Percentiles rank a stretch among this genome's conserved stretches.
phyloP scores from a whole-genome alignment of 148 eudicot genomes.

The Diospyros lotus region DNA sequence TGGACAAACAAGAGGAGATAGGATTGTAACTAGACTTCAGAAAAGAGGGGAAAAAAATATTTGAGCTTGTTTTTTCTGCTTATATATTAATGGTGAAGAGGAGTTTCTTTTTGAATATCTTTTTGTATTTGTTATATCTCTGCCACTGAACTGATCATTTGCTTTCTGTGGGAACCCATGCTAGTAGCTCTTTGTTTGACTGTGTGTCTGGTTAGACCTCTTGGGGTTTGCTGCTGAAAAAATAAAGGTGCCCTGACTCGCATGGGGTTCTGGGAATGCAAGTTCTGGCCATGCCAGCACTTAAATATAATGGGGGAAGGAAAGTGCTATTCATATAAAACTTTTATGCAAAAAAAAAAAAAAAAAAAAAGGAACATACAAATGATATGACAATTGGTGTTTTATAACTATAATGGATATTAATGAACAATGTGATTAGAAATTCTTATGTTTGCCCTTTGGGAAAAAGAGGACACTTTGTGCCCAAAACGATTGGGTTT shows the following conservation, averaged over 20 bases:
- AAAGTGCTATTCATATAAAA: too few relatives aligned
- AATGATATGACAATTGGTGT: too few relatives aligned
- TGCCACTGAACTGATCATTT: conserved; percentile 10
- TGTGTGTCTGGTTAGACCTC: conserved; percentile 37
- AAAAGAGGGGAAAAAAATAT: not conserved
- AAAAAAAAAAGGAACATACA: too few relatives aligned
- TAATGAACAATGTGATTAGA: too few relatives aligned
- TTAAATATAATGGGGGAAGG: too few relatives aligned
- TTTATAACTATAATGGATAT: too few relatives aligned
- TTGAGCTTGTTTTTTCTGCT: not conserved
- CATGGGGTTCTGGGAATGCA: conserved; percentile 4
- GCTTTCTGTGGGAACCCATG: conserved; percentile 20
- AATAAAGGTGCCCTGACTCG: conserved; percentile 11
- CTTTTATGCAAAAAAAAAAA: too few relatives aligned
- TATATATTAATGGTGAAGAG: not conserved
- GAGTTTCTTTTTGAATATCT: not conserved
- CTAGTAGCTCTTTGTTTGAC: conserved; percentile 43
- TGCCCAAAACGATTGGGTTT: too few relatives aligned
- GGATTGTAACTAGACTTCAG: not conserved
- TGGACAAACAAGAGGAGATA: not conserved
- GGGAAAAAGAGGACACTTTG: too few relatives aligned
- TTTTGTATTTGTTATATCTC: not conserved
- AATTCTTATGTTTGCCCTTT: too few relatives aligned
- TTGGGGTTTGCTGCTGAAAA: conserved; percentile 13
- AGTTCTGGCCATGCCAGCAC: too few relatives aligned